Evolutionary conservation across 2,329 filamentous ascomycete species (phyloP).

Genomic region (Trichoderma endophyticum): DNA sequence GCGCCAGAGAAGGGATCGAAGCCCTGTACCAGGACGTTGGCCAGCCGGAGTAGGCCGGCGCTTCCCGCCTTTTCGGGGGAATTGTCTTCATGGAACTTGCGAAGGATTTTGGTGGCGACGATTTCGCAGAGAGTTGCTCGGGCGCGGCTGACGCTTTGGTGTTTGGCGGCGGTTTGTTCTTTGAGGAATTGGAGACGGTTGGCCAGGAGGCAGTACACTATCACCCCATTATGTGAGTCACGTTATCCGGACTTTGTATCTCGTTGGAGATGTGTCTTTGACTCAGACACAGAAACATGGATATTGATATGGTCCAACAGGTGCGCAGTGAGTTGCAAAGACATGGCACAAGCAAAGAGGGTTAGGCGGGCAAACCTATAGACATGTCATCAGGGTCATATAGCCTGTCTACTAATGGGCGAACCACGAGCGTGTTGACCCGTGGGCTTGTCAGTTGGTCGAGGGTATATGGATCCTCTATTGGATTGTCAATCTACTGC

Average conservation of each 20-base stretch:
- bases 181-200: slow-evolving; percentile 68
- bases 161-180: slow-evolving; percentile 62
- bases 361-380: slow-evolving; percentile 40
- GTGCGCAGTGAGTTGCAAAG: neutral
- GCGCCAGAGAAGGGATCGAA: slow-evolving; percentile 72
- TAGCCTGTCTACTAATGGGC: slow-evolving; percentile 65
- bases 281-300: neutral
- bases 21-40: slow-evolving; percentile 66
- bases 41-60: slow-evolving; percentile 60
- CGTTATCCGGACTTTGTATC: too few species aligned
- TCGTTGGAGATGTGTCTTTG: too few species aligned
- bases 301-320: neutral
- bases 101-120: slow-evolving; percentile 62
- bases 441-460: slow-evolving; percentile 65
- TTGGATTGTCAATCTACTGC: neutral
- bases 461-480: slow-evolving; percentile 45
- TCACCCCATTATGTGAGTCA: slow-evolving; percentile 12
- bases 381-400: slow-evolving; percentile 65
- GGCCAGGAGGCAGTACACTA: slow-evolving; percentile 68
- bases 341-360: neutral
- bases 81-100: slow-evolving; percentile 66
- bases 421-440: slow-evolving; percentile 64
- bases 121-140: slow-evolving; percentile 67
- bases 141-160: slow-evolving; percentile 67
- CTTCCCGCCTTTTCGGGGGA: slow-evolving; percentile 43